These are phyloP conservation scores for Cantharellus anzutake DNA, from an alignment of 768 basidiomycete species.

Conservation along the genomic window DNA sequence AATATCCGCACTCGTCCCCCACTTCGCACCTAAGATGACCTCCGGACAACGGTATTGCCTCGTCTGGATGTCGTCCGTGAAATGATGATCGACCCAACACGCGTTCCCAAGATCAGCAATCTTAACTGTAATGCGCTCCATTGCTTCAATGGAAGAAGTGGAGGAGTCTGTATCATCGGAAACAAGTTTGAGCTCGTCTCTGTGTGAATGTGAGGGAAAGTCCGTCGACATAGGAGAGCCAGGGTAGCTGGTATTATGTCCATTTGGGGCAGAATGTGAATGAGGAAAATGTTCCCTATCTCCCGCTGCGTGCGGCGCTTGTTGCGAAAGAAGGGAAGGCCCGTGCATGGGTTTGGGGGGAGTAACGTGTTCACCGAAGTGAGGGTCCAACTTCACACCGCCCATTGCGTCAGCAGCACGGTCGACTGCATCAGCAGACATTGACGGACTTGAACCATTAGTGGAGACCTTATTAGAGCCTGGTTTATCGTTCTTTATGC, in stretches of 20 bases:
- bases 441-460: constrained; percentile 3
- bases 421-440: constrained; percentile 15
- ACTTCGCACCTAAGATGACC: constrained; percentile 89
- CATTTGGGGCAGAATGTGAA: not conserved
- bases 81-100: constrained; percentile 65
- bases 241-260: not conserved
- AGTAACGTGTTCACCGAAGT: constrained; percentile 16
- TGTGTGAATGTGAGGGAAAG: constrained; percentile 9
- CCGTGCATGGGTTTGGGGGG: constrained; percentile 20
- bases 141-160: constrained; percentile 9
- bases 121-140: constrained; percentile 85
- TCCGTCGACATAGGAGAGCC: constrained; percentile 12
- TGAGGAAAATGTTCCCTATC: not conserved
- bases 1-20: constrained; percentile 88
- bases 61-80: constrained; percentile 96
- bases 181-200: not conserved
- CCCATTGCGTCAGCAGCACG: constrained; percentile 12
- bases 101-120: constrained; percentile 94
- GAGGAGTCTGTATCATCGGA: not conserved
- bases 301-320: constrained; percentile 23
- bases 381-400: constrained; percentile 10
- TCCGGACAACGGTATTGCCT: constrained; percentile 95
- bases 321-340: constrained; percentile 58
- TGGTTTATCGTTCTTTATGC: constrained; percentile 41
- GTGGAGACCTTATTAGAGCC: not conserved